Base-by-base conservation (phyloP, 164 flowering plant species). In the Tetracentron sinense region DNA sequence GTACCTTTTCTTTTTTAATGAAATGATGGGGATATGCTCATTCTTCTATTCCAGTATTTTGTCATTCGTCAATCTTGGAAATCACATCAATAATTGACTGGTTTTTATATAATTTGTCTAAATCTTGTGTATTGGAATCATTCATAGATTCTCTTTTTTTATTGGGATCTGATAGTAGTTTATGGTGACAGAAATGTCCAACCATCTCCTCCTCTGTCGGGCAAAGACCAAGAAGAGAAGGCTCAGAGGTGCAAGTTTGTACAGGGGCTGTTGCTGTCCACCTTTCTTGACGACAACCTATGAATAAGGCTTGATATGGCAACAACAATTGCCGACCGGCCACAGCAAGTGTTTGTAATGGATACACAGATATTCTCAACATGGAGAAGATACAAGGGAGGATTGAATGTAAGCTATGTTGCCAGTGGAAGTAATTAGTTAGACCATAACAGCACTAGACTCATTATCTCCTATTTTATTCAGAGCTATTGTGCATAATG, bases 221-320 rank as follows among this genome's bases (percentile, higher is more conserved):
- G 77, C 57, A 70, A 74, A 69, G 85, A 83, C 52, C 78, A 76
- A 21, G 67, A 74, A 60, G 92, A 89, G 83, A 83, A 65, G 80
- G 75, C 84, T 21, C 74, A 58, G 63, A 82, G 82, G 60, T 69
- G 85, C 59, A 75, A 83, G 61, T 92, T 89, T 71, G 81, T 80
- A 44, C 90, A 74, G 66, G 88, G 80, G 54, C 77, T 89, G 44
- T 42, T 89, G 51, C 75, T 82, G 54, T 91, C 94, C 54, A 83
- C 87, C 68, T 72, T 90, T 54, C 65, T 87, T 49, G 83, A 76
- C 29, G 85, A 82, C 51, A 46, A 35, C 31, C 76, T 71, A 67
- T 78, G 70, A 72, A 57, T 7, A 26, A 7, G 52, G 12, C 14
- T 0, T 21, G 4, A 16, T 42, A 42, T 20, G 26, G 58, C 22